Base-by-base conservation (phyloP, 2,329 filamentous ascomycete genomes). In the Aspergillus bombycis region DNA sequence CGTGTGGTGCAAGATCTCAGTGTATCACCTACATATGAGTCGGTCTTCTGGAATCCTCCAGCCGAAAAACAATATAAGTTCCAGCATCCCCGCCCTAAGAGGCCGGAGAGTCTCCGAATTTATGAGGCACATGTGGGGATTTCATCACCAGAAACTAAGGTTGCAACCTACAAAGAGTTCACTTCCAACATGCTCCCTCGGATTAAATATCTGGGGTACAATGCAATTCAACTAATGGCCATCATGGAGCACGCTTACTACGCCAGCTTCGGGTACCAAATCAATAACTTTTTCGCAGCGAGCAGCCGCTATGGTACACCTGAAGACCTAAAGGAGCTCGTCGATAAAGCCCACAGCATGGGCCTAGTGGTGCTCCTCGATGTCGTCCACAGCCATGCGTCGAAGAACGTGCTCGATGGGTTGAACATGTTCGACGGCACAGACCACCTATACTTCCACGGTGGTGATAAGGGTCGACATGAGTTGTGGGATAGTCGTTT, bases 161-260 rank as follows among this genome's bases (percentile, higher is more conserved):
- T 99, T 45, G 88, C 95, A 3, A 96, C 93, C 8, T 99, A 97
- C 86, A 97, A 97, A 78, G 94, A 99, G 80, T 99, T 99, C 78
- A 98, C 94, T 2, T 85, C 89, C 73, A 93, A 92, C 77, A 93
- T 97, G 85, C 86, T 99, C 9, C 94, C 94, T 19, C 88, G 94
- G 62, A 98, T 99, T 81, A 90, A 94, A 75, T 83, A 88, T 67
- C 84, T 98, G 50, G 95, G 94, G 46, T 99, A 99, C 83, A 98
- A 99, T 76, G 91, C 94, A 60, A 98, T 99, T 70, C 95, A 99
- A 77, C 85, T 99, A 67, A 99, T 99, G 95, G 95, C 95, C 53
- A 86, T 99, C 75, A 99, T 99, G 94, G 95, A 99, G 77, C 95
- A 99, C 80, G 95, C 95, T 57, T 99, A 99, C 84, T 99, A 99